A percentile compares a stretch with the other conserved stretches of the same genome.
Conservation (phyloP, 129 eudicot genomes). For the Dittrichia graveolens region DNA sequence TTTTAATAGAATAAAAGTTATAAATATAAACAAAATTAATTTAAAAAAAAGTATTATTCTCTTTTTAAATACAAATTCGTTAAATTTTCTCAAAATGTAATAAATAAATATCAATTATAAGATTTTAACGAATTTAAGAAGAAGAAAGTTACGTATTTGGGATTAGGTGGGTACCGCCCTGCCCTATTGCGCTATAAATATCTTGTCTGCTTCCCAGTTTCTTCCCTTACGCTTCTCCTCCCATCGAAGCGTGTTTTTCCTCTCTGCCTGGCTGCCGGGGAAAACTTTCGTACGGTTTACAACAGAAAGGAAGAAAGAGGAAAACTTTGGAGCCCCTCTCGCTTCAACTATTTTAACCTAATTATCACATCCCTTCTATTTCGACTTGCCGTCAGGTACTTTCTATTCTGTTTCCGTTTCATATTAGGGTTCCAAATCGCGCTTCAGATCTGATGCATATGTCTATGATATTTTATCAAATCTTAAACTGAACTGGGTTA, state of each 20-base stretch:
- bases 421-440: conserved; percentile 17
- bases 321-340: background rate
- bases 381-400: conserved; percentile 31
- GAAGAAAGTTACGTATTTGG: background rate
- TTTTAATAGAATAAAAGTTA: too few relatives aligned
- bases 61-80: too few relatives aligned
- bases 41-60: too few relatives aligned
- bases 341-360: background rate
- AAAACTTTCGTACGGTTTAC: background rate
- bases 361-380: background rate
- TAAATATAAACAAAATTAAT: too few relatives aligned
- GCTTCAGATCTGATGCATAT: conserved; percentile 31
- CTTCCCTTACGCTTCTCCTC: conserved; percentile 20
- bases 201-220: background rate
- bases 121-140: too few relatives aligned
- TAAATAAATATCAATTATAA: too few relatives aligned
- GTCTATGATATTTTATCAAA: background rate
- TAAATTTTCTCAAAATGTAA: too few relatives aligned
- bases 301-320: conserved; percentile 7
- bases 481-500: conserved; percentile 9
- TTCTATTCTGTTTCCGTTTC: conserved; percentile 10
- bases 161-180: background rate
- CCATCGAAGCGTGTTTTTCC: conserved; percentile 40
- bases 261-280: conserved; percentile 33
- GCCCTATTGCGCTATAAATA: conserved; percentile 30